Percentiles rank a stretch among this genome's conserved stretches.
Evolutionary conservation across 352 stramenopile genomes (phyloP).

Genomic region (Albugo laibachii): DNA sequence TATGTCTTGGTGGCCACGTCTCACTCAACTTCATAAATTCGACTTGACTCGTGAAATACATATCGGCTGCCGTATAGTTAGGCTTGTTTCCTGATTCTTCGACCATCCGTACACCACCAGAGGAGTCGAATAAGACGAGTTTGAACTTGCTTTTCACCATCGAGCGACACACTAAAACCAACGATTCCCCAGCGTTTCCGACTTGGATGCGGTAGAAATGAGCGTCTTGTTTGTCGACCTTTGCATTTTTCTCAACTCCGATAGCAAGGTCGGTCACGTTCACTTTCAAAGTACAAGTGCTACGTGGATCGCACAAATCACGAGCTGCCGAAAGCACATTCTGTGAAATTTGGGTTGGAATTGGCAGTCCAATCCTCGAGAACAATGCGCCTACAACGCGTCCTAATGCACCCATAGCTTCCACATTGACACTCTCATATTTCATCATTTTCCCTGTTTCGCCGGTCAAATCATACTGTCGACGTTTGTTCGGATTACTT

Average conservation of each 20-base stretch:
- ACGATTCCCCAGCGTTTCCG: constrained; percentile 41
- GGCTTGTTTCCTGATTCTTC: constrained; percentile 65
- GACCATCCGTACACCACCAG: constrained; percentile 61
- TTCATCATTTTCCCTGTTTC: constrained; percentile 51
- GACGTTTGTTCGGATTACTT: constrained; percentile 73
- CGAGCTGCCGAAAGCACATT: constrained; percentile 53
- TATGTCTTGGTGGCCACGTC: constrained; percentile 29
- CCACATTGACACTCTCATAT: constrained; percentile 69
- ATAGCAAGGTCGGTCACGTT: constrained; percentile 47
- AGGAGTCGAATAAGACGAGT: constrained; percentile 64
- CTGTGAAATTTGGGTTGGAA: constrained; percentile 77
- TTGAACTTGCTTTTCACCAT: constrained; percentile 79
- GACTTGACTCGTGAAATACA: constrained; percentile 68
- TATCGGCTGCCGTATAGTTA: constrained; percentile 67
- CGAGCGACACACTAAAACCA: constrained; percentile 71
- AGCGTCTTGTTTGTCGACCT: constrained; percentile 77
- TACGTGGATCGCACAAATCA: constrained; percentile 56
- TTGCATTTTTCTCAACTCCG: constrained; percentile 38
- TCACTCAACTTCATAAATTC: constrained; percentile 79
- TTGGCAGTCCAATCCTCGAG: constrained; percentile 77
- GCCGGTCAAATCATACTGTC: constrained; percentile 63
- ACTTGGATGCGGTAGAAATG: constrained; percentile 73
- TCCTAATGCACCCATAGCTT: constrained; percentile 67
- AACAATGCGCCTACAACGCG: constrained; percentile 71
- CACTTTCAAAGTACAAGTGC: constrained; percentile 32